Conservation (phyloP, 2,329 filamentous ascomycete genomes). For the Penicillium brasilianum region DNA sequence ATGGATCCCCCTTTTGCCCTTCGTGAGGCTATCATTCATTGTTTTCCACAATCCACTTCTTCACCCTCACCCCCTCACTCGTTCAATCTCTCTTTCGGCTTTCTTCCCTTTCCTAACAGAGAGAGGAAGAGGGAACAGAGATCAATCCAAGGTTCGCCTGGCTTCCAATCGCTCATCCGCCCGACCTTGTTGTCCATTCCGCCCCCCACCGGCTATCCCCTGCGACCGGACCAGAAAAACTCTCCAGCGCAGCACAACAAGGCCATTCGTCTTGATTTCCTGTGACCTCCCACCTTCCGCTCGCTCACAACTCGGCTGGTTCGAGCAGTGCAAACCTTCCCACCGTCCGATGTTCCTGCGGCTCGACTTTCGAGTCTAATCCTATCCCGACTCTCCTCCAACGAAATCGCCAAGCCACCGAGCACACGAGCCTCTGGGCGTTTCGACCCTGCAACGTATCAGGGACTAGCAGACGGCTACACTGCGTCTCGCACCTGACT, state of each 20-base stretch:
- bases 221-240: background rate
- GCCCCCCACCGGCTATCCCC: background rate
- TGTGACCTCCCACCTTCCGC: background rate
- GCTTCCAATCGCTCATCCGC: slow-evolving; percentile 1
- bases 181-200: background rate
- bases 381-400: background rate
- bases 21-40: slow-evolving; percentile 4
- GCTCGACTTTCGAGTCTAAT: slow-evolving; percentile 9
- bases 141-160: background rate
- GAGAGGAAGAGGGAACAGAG: background rate
- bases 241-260: background rate
- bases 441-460: slow-evolving; percentile 21
- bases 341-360: slow-evolving; percentile 14
- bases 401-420: slow-evolving; percentile 21
- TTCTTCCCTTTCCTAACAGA: background rate
- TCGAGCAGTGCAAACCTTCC: slow-evolving; percentile 12
- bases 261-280: background rate
- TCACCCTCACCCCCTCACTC: slow-evolving; percentile 10
- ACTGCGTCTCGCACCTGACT: slow-evolving; percentile 13
- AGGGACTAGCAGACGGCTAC: slow-evolving; percentile 13
- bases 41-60: slow-evolving; percentile 4
- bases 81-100: slow-evolving; percentile 7
- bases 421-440: slow-evolving; percentile 23
- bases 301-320: slow-evolving; percentile 13
- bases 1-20: slow-evolving; percentile 12